Evolutionary conservation across 2,329 filamentous ascomycete species (phyloP).

Genomic region (Penicillium glabrum): DNA sequence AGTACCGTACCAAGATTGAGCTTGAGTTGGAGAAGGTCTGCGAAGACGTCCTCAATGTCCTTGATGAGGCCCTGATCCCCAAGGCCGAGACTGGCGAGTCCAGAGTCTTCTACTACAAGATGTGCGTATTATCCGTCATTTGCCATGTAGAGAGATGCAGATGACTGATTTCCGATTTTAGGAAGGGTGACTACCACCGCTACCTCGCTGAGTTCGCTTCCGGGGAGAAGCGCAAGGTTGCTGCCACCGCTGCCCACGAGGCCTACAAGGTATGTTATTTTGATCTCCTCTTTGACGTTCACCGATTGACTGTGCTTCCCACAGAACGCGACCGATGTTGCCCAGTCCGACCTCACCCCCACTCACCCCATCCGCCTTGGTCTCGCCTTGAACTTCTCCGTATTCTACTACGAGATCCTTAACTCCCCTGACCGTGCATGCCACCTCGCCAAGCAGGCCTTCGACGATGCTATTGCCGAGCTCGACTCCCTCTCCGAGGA

Average conservation of each 20-base stretch:
- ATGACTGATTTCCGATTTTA: constrained; percentile 69
- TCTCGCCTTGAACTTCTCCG: constrained; percentile 97
- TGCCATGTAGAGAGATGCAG: constrained; percentile 33
- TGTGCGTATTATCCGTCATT: constrained; percentile 55
- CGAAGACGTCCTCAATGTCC: constrained; percentile 93
- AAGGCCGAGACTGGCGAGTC: constrained; percentile 96
- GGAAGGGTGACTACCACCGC: constrained; percentile 99
- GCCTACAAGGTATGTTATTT: constrained; percentile 82
- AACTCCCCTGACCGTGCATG: constrained; percentile 97
- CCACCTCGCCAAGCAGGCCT: constrained; percentile 98
- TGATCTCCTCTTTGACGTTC: not conserved
- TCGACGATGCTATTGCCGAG: constrained; percentile 97
- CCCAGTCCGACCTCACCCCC: constrained; percentile 93
- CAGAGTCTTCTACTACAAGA: constrained; percentile 99
- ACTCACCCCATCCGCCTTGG: constrained; percentile 98
- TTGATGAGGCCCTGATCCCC: constrained; percentile 90
- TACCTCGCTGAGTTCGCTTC: constrained; percentile 96
- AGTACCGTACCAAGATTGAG: constrained; percentile 97
- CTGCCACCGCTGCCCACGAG: constrained; percentile 91
- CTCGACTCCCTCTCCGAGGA: constrained; percentile 97
- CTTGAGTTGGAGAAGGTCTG: constrained; percentile 95
- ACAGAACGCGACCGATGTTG: constrained; percentile 90
- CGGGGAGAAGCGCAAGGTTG: constrained; percentile 92
- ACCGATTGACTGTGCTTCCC: not conserved
- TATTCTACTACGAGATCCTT: constrained; percentile 99